A percentile compares a stretch with the other conserved stretches of the same genome.
Conservation (phyloP, 2,329 filamentous ascomycete species). For the Fusarium nisikadoi region DNA sequence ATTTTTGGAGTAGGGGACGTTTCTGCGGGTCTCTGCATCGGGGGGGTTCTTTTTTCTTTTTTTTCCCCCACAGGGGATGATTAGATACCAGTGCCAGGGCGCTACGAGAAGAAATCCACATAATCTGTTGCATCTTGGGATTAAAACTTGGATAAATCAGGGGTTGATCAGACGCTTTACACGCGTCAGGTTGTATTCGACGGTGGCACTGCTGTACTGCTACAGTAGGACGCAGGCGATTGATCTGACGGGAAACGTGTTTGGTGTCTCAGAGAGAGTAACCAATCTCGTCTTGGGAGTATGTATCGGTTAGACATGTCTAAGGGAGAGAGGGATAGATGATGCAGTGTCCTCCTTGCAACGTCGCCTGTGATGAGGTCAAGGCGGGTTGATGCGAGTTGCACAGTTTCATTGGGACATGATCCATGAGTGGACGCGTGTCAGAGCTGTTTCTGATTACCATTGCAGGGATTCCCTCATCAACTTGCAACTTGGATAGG, state of each 20-base stretch:
- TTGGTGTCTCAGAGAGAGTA: slow-evolving; percentile 6
- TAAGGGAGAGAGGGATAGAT: slow-evolving; percentile 11
- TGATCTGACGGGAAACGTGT: too few relatives aligned
- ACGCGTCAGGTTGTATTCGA: slow-evolving; percentile 16
- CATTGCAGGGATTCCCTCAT: background rate
- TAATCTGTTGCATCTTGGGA: background rate
- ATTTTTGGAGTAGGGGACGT: slow-evolving; percentile 30
- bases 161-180: slow-evolving; percentile 28
- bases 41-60: background rate
- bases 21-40: slow-evolving; percentile 21
- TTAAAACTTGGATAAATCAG: slow-evolving; percentile 16
- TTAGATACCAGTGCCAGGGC: background rate
- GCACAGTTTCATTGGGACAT: slow-evolving; percentile 26
- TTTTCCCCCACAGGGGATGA: background rate
- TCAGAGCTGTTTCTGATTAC: slow-evolving; percentile 38
- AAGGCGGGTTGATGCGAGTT: background rate
- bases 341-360: slow-evolving; percentile 18
- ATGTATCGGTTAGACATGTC: slow-evolving; percentile 22
- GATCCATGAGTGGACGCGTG: slow-evolving; percentile 39
- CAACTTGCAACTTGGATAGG: slow-evolving; percentile 1
- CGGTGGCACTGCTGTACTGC: background rate
- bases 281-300: slow-evolving; percentile 14
- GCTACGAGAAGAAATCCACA: background rate
- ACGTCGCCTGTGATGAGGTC: background rate
- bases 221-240: too few relatives aligned